phyloP scores from a whole-genome alignment of 768 basidiomycete genomes.

The Rhodosporidiobolus odoratus region DNA sequence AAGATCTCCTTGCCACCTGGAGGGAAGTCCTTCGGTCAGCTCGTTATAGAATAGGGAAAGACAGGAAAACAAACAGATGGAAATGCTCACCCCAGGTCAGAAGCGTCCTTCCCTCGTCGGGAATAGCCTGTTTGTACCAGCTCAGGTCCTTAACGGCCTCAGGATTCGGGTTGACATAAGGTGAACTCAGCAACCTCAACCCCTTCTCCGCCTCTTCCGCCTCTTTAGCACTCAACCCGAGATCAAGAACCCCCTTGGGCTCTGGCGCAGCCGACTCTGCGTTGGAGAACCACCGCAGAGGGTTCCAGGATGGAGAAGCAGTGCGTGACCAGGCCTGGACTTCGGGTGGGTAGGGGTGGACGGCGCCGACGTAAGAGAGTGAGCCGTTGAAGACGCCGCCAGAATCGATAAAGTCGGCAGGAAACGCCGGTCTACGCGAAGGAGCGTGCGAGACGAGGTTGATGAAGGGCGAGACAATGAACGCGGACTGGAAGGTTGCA shows the following conservation, averaged over 20 bases:
- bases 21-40: background rate
- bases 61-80: too few species aligned
- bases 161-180: conserved; percentile 36
- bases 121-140: conserved; percentile 28
- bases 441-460: conserved; percentile 14
- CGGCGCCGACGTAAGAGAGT: conserved; percentile 16
- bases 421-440: background rate
- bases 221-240: background rate
- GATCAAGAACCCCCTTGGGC: background rate
- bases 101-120: conserved; percentile 13
- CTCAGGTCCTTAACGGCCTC: conserved; percentile 7
- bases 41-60: background rate
- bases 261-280: background rate
- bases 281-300: background rate
- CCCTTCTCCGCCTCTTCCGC: conserved; percentile 10
- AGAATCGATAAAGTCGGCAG: conserved; percentile 18
- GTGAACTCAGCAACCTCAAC: conserved; percentile 12
- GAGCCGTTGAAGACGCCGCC: conserved; percentile 2
- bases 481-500: too few species aligned
- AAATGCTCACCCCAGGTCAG: conserved; percentile 30
- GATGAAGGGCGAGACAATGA: conserved; percentile 29
- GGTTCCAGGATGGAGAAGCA: conserved; percentile 10
- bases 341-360: background rate
- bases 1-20: conserved; percentile 33
- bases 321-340: background rate